phyloP scores from a whole-genome alignment of 2,329 filamentous ascomycete genomes.

The Tolypocladium cylindrosporum region DNA sequence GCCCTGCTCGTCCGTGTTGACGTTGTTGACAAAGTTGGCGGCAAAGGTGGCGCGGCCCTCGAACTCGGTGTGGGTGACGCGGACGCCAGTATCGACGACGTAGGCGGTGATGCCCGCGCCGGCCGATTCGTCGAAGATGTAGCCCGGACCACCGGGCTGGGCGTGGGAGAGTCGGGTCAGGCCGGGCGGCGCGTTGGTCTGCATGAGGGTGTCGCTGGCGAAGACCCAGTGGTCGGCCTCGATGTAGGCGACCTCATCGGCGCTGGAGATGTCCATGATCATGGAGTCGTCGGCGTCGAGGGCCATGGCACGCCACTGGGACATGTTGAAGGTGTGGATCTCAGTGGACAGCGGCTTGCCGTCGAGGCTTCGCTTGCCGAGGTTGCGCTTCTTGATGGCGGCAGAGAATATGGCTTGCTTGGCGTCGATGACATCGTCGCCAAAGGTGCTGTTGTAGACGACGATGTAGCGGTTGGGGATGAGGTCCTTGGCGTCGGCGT shows the following conservation, averaged over 20 bases:
- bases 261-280: constrained; percentile 37
- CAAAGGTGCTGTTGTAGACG: constrained; percentile 49
- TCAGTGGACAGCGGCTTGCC: constrained; percentile 38
- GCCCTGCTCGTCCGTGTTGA: constrained; percentile 46
- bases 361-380: constrained; percentile 37
- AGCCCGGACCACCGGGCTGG: constrained; percentile 17
- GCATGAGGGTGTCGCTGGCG: constrained; percentile 31
- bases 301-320: constrained; percentile 41
- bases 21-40: constrained; percentile 39
- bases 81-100: constrained; percentile 57
- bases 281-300: constrained; percentile 41
- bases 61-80: constrained; percentile 43
- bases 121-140: constrained; percentile 40
- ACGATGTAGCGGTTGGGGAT: constrained; percentile 53
- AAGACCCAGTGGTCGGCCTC: constrained; percentile 43
- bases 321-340: constrained; percentile 36
- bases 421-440: constrained; percentile 34
- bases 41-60: constrained; percentile 43
- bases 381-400: constrained; percentile 45
- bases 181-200: constrained; percentile 43
- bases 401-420: constrained; percentile 38
- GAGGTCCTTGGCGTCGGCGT: constrained; percentile 34
- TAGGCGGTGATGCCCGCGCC: constrained; percentile 50
- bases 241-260: constrained; percentile 39
- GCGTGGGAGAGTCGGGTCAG: constrained; percentile 43